These are phyloP conservation scores for Claviceps humidiphila DNA, from an alignment of 2,329 filamentous ascomycete species.

Conservation along the genomic window DNA sequence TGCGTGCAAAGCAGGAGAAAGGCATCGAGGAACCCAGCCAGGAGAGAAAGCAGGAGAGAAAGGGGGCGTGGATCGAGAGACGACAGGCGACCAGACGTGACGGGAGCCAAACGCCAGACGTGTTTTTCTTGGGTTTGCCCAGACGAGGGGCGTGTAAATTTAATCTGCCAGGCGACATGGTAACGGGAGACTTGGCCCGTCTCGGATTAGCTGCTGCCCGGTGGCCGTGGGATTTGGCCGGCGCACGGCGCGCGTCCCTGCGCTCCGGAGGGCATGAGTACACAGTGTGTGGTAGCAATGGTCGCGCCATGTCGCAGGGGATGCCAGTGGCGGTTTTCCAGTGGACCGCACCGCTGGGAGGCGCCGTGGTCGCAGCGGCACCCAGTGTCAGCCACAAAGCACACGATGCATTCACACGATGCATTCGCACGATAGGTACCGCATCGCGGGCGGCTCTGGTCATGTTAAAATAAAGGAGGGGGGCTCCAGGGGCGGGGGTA, in stretches of 20 bases:
- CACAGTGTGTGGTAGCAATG: too few relatives aligned
- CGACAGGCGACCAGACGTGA: neutral
- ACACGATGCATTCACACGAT: too few relatives aligned
- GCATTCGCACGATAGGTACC: too few relatives aligned
- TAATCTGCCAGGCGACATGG: neutral
- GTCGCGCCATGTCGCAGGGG: too few relatives aligned
- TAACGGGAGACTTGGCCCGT: neutral
- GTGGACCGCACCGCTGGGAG: too few relatives aligned
- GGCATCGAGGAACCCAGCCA: conserved; percentile 5
- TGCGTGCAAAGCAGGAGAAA: conserved; percentile 12
- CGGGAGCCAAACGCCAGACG: neutral
- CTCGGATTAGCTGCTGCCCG: neutral
- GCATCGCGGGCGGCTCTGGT: too few relatives aligned
- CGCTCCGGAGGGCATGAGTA: too few relatives aligned
- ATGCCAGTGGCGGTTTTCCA: too few relatives aligned
- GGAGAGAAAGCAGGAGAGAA: conserved; percentile 1
- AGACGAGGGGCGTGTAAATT: neutral
- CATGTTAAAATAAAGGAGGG: neutral
- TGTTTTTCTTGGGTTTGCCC: neutral
- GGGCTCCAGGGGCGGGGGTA: conserved; percentile 1
- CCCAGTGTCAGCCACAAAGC: too few relatives aligned
- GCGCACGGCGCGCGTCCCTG: neutral
- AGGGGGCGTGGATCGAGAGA: conserved; percentile 5
- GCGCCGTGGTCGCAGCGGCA: too few relatives aligned
- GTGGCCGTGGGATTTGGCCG: neutral